A percentile compares a stretch with the other conserved stretches of the same genome.
Conservation (phyloP, 257 asterid species). For the Solanum ossicruentum region DNA sequence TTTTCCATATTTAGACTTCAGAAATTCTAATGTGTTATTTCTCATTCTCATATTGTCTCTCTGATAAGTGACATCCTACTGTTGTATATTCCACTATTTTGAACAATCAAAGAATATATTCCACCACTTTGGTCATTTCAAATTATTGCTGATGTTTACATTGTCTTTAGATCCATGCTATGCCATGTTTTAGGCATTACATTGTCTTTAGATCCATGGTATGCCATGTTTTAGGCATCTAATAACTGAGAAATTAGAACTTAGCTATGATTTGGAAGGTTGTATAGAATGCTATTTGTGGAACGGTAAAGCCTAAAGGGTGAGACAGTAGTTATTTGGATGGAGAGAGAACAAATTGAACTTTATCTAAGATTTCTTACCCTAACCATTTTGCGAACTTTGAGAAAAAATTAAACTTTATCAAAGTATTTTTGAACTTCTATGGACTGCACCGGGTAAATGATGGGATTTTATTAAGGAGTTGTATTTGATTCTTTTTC, state of each 20-base stretch:
- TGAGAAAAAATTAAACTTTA: neutral
- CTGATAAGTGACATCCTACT: neutral
- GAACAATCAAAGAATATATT: neutral
- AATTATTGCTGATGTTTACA: neutral
- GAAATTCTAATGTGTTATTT: neutral
- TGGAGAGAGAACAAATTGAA: neutral
- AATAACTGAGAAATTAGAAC: neutral
- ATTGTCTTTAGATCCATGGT: neutral
- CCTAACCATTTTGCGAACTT: too few species aligned
- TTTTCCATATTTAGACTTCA: neutral
- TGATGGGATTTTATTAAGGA: neutral
- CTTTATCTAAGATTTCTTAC: neutral
- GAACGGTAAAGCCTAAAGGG: neutral
- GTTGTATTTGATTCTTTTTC: neutral
- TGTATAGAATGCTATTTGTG: neutral
- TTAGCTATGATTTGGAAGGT: neutral
- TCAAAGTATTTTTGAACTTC: neutral
- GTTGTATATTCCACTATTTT: neutral
- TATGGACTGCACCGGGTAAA: neutral
- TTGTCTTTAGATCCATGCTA: neutral
- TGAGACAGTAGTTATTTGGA: neutral
- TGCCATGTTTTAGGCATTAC: neutral
- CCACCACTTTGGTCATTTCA: neutral
- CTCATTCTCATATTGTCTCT: neutral
- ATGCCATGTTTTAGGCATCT: neutral